phyloP scores from a whole-genome alignment of 2,329 filamentous ascomycete genomes.

The Clarireedia monteithiana region DNA sequence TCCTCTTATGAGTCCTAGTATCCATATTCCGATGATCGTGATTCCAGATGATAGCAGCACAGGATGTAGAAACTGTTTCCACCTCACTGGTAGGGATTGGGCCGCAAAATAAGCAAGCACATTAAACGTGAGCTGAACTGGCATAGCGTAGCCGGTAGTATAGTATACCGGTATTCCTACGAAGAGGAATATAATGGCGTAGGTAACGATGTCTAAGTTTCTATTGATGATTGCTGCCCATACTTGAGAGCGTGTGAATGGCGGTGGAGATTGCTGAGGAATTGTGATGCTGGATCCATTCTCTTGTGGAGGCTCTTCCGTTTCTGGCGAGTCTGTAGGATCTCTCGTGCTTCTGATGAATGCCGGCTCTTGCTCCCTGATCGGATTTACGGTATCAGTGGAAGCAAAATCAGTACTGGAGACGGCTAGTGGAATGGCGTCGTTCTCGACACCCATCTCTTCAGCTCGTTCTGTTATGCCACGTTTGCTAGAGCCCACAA shows the following conservation, averaged over 20 bases:
- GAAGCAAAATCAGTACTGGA: slow-evolving; percentile 15
- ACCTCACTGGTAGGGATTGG: slow-evolving; percentile 39
- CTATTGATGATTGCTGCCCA: slow-evolving; percentile 42
- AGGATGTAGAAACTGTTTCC: slow-evolving; percentile 47
- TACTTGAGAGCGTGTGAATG: slow-evolving; percentile 38
- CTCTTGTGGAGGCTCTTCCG: slow-evolving; percentile 5
- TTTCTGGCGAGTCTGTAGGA: slow-evolving; percentile 16
- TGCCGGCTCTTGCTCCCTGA: slow-evolving; percentile 24
- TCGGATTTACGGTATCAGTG: slow-evolving; percentile 15
- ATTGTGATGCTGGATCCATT: slow-evolving; percentile 14
- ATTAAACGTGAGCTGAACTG: slow-evolving; percentile 38
- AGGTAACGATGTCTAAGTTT: slow-evolving; percentile 40
- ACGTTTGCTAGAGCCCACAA: slow-evolving; percentile 44
- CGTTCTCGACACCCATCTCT: slow-evolving; percentile 38
- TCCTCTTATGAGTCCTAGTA: slow-evolving; percentile 40
- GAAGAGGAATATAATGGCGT: slow-evolving; percentile 38
- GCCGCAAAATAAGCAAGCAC: slow-evolving; percentile 45
- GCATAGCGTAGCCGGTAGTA: slow-evolving; percentile 41
- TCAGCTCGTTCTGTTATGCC: slow-evolving; percentile 43
- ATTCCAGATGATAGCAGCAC: slow-evolving; percentile 47
- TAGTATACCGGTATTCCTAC: slow-evolving; percentile 50
- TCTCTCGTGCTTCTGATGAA: slow-evolving; percentile 24
- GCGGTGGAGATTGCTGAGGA: slow-evolving; percentile 34
- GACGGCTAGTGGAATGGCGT: slow-evolving; percentile 40
- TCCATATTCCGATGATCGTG: slow-evolving; percentile 45